Evolutionary conservation across 352 stramenopile species (phyloP).

Genomic region (Globisporangium nodosum): DNA sequence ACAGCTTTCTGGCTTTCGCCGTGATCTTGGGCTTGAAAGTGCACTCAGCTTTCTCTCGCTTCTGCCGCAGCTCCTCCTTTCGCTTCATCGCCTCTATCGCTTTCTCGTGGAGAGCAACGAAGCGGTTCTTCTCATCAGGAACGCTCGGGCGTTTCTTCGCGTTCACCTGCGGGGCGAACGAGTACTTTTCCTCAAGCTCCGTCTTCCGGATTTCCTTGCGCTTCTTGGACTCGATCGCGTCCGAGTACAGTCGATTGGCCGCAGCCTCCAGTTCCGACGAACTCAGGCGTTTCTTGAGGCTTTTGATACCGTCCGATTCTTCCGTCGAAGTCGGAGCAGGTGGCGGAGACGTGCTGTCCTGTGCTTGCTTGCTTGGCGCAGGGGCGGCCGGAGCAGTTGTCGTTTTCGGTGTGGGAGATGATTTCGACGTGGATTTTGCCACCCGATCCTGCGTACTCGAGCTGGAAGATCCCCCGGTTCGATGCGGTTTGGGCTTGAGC

Average conservation of each 20-base stretch:
- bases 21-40: conserved; percentile 72
- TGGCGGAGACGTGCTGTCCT: not conserved
- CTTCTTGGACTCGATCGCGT: conserved; percentile 50
- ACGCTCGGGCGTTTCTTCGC: conserved; percentile 34
- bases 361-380: not conserved
- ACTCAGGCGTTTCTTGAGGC: conserved; percentile 54
- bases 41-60: conserved; percentile 43
- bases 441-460: not conserved
- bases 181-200: conserved; percentile 46
- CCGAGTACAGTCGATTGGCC: conserved; percentile 55
- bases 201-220: conserved; percentile 47
- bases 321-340: conserved; percentile 11
- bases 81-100: conserved; percentile 43
- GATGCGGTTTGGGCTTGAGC: conserved; percentile 2
- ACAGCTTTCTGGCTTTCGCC: conserved; percentile 46
- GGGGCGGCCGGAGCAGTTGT: not conserved
- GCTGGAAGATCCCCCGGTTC: not conserved
- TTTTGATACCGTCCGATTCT: conserved; percentile 10
- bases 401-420: not conserved
- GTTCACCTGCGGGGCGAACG: conserved; percentile 59
- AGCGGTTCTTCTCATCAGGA: conserved; percentile 30
- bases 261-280: conserved; percentile 42
- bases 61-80: conserved; percentile 50
- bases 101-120: conserved; percentile 46
- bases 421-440: not conserved